Conservation (phyloP, 768 basidiomycete genomes). For the Rubroboletus satanas region DNA sequence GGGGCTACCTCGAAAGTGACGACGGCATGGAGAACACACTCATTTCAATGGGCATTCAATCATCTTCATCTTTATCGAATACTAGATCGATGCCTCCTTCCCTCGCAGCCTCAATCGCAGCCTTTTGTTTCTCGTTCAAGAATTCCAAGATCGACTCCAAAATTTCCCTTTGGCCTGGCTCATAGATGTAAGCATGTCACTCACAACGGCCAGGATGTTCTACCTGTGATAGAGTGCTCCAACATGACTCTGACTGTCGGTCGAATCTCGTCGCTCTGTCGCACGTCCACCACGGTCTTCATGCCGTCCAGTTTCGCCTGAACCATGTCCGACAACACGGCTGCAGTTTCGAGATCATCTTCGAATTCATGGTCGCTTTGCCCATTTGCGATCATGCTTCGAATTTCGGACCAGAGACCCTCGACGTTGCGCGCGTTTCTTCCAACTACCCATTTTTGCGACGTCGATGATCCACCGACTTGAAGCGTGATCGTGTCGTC, state of each 20-base stretch:
- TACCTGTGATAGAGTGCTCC: slow-evolving; percentile 63
- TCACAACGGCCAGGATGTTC: slow-evolving; percentile 2
- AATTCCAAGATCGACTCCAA: slow-evolving; percentile 50
- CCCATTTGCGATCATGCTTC: slow-evolving; percentile 26
- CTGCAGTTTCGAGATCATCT: slow-evolving; percentile 65
- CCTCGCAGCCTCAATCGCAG: slow-evolving; percentile 46
- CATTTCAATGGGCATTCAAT: slow-evolving; percentile 1
- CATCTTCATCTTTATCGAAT: slow-evolving; percentile 35
- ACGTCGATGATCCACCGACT: slow-evolving; percentile 48
- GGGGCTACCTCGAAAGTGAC: not conserved
- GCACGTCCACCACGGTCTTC: slow-evolving; percentile 33
- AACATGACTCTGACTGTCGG: slow-evolving; percentile 64
- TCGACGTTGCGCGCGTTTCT: slow-evolving; percentile 52
- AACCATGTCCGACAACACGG: slow-evolving; percentile 65
- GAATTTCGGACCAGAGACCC: slow-evolving; percentile 58
- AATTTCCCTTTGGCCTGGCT: slow-evolving; percentile 59
- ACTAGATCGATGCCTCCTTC: slow-evolving; percentile 53
- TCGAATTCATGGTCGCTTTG: slow-evolving; percentile 41
- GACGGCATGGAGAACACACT: not conserved
- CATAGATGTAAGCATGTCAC: not conserved
- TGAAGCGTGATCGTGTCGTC: slow-evolving; percentile 85
- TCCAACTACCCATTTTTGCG: slow-evolving; percentile 59
- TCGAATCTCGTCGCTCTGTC: slow-evolving; percentile 34
- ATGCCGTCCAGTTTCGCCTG: slow-evolving; percentile 46
- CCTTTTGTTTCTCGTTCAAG: slow-evolving; percentile 43